Base-by-base conservation (phyloP, 2,329 filamentous ascomycete genomes). In the Aspergillus sojae region DNA sequence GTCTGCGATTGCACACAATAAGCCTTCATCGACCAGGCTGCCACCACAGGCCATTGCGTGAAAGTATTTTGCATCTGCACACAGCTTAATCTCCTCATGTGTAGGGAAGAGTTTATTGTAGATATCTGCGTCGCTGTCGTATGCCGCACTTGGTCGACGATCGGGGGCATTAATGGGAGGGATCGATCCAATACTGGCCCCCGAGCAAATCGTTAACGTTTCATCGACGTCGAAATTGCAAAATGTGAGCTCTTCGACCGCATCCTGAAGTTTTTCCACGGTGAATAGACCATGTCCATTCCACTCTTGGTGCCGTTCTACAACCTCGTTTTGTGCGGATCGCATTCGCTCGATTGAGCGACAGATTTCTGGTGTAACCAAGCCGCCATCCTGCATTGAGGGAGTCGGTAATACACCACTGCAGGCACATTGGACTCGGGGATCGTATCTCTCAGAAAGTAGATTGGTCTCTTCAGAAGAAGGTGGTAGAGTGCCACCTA, bases 1-100 rank as follows among this genome's bases (percentile, higher is more conserved):
- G 23, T 71, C 69, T 26, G 70, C 66, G 23, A 72, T 62, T 1
- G 70, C 68, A 2, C 58, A 48, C 0, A 67, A 54, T 1, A 71
- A 32, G 19, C 68, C 70, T 30, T 68, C 62, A 34, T 71, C 67
- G 10, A 59, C 57, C 9, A 56, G 11, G 2, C 58, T 54, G 1
- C 57, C 66, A 5, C 62, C 62, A 19, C 62, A 66, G 5, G 92
- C 92, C 4, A 95, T 91, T 66, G 90, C 84, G 78, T 94, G 95
- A 81, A 91, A 89, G 71, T 93, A 84, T 75, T 95, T 72, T 28
- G 70, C 68, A 52, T 72, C 70, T 0, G 62, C 57, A 39, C 61
- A 67, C 11, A 72, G 54, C 52, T 72, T 71, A n/a, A 71, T 58
- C 28, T 63, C 28, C 46, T 71, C 70, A 2, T 52, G 11, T 11